Percentiles rank a stretch among this genome's conserved stretches.
Evolutionary conservation across 106 monocot genomes (phyloP).

Genomic region (Dendrobium huoshanense): DNA sequence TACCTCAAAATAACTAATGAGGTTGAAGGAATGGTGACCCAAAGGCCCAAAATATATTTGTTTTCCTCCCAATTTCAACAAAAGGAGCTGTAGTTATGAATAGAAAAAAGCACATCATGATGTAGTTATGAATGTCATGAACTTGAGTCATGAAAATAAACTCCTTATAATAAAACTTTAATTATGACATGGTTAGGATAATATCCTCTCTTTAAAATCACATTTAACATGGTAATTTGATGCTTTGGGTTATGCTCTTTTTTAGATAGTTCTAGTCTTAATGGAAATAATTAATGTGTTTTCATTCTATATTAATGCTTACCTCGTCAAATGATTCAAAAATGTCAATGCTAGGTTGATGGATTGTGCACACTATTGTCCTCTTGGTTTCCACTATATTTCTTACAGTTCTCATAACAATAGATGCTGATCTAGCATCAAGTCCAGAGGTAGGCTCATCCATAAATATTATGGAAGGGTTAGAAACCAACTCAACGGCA

Average conservation of each 20-base stretch:
- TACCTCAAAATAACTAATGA: not conserved
- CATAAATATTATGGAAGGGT: conserved; percentile 91
- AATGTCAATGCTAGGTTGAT: conserved; percentile 40
- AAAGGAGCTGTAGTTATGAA: not conserved
- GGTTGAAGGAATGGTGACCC: not conserved
- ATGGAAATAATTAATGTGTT: too few species aligned
- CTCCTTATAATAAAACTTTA: too few species aligned
- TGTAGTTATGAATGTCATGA: too few species aligned
- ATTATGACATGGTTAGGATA: too few species aligned
- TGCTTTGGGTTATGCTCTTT: too few species aligned
- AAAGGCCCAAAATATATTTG: not conserved
- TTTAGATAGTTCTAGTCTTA: too few species aligned
- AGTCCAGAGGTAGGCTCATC: conserved; percentile 92
- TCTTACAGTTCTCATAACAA: conserved; percentile 1
- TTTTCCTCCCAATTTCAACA: not conserved
- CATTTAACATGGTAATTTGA: too few species aligned
- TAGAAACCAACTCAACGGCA: conserved; percentile 76
- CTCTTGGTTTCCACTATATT: conserved; percentile 7
- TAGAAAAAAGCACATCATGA: too few species aligned
- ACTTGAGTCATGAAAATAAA: too few species aligned
- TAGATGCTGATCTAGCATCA: conserved; percentile 49
- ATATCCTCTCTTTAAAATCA: too few species aligned
- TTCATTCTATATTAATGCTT: not conserved
- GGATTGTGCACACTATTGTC: conserved; percentile 87
- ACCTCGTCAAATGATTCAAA: conserved; percentile 1